Evolutionary conservation across 2,329 filamentous ascomycete genomes (phyloP).

Genomic region (Metarhizium rileyi): DNA sequence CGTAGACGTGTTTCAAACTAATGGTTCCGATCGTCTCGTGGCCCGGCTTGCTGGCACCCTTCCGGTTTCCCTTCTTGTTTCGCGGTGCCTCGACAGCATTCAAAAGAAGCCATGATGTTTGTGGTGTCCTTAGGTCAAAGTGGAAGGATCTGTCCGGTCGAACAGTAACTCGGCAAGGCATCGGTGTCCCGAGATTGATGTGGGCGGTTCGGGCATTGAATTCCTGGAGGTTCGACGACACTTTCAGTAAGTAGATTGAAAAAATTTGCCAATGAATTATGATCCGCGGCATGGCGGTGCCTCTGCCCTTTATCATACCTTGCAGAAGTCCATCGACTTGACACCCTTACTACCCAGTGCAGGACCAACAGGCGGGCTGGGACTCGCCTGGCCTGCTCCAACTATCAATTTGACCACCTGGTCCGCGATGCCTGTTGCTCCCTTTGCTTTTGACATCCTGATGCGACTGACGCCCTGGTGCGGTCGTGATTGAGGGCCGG

Average conservation of each 20-base stretch:
- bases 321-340: constrained; percentile 99
- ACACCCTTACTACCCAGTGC: constrained; percentile 95
- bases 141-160: constrained; percentile 86
- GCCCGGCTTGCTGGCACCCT: constrained; percentile 67
- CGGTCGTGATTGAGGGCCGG: constrained; percentile 6
- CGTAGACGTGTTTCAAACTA: constrained; percentile 90
- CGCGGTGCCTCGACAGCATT: constrained; percentile 67
- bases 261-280: background rate
- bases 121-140: constrained; percentile 88
- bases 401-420: constrained; percentile 96
- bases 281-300: background rate
- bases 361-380: constrained; percentile 91
- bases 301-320: constrained; percentile 46
- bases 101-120: constrained; percentile 84
- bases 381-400: constrained; percentile 87
- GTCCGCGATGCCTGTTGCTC: constrained; percentile 37
- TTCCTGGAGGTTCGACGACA: constrained; percentile 49
- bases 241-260: constrained; percentile 4
- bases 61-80: constrained; percentile 65
- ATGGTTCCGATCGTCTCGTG: constrained; percentile 74
- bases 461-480: constrained; percentile 8
- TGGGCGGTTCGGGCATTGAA: constrained; percentile 93
- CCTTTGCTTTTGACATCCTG: constrained; percentile 43
- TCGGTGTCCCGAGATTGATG: constrained; percentile 71
- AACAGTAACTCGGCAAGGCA: constrained; percentile 84